A percentile compares a stretch with the other conserved stretches of the same genome.
Conservation (phyloP, 2,329 filamentous ascomycete genomes). For the Camptophora hylomeconis region DNA sequence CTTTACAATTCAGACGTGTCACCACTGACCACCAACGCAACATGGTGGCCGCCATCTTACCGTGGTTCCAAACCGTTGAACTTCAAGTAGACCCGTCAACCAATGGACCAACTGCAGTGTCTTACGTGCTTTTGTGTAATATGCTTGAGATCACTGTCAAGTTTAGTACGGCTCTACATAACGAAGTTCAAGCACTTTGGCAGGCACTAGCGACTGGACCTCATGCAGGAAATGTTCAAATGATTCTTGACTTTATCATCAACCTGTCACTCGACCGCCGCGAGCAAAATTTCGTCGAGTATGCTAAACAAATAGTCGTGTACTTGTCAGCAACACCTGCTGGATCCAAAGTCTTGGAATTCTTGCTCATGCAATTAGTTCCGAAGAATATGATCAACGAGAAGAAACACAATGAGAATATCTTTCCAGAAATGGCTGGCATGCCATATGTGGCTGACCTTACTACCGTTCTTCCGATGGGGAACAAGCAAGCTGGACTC, state of each 20-base stretch:
- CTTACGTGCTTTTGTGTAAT: slow-evolving; percentile 90
- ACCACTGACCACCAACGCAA: slow-evolving; percentile 76
- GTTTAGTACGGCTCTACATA: slow-evolving; percentile 75
- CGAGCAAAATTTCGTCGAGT: slow-evolving; percentile 96
- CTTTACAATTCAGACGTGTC: slow-evolving; percentile 79
- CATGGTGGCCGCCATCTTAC: slow-evolving; percentile 83
- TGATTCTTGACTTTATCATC: slow-evolving; percentile 95
- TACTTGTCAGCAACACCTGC: slow-evolving; percentile 79
- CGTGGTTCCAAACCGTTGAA: slow-evolving; percentile 92
- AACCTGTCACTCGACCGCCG: slow-evolving; percentile 80
- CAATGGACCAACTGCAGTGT: slow-evolving; percentile 76
- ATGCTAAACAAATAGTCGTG: slow-evolving; percentile 95
- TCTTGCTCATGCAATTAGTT: slow-evolving; percentile 76
- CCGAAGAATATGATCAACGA: slow-evolving; percentile 96
- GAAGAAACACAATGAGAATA: slow-evolving; percentile 59
- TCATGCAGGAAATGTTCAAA: slow-evolving; percentile 81
- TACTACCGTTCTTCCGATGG: slow-evolving; percentile 62
- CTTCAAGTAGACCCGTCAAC: slow-evolving; percentile 74
- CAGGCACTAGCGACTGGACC: slow-evolving; percentile 89
- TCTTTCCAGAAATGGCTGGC: slow-evolving; percentile 46
- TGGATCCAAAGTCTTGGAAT: slow-evolving; percentile 86
- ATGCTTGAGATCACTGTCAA: slow-evolving; percentile 93
- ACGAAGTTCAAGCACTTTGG: slow-evolving; percentile 95
- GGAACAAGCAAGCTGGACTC: slow-evolving; percentile 82
- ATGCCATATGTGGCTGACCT: slow-evolving; percentile 87